Conservation (phyloP, 2,329 filamentous ascomycete genomes). For the Ophiostoma pallidulum region DNA sequence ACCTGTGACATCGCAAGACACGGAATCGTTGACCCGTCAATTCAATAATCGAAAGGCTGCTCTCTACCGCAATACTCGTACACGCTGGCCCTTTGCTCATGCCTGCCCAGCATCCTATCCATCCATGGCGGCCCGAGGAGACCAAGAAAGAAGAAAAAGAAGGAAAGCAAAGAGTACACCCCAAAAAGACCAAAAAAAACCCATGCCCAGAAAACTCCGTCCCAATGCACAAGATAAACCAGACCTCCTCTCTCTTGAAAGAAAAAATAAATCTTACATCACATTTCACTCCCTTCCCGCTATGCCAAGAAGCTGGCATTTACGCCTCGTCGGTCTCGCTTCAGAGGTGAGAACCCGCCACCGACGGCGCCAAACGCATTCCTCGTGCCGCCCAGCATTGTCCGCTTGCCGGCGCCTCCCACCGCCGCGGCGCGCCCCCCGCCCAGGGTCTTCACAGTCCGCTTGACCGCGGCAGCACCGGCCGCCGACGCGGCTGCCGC, state of each 20-base stretch:
- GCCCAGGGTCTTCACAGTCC: conserved; percentile 16
- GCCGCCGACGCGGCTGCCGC: conserved; percentile 15
- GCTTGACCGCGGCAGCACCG: conserved; percentile 18
- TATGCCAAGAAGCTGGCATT: conserved; percentile 49
- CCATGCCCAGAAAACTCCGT: not conserved
- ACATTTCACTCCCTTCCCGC: not conserved
- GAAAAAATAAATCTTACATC: conserved; percentile 1
- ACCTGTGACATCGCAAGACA: too few species aligned
- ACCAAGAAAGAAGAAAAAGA: too few species aligned
- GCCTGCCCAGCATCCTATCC: not conserved
- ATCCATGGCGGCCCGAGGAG: too few species aligned
- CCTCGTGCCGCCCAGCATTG: conserved; percentile 24
- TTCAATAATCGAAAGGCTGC: conserved; percentile 3
- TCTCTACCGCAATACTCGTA: not conserved
- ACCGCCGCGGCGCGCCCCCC: conserved; percentile 18
- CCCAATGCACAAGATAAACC: not conserved
- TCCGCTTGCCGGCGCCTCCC: conserved; percentile 23
- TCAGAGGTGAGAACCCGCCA: conserved; percentile 58
- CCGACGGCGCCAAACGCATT: conserved; percentile 34
- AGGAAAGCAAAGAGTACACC: too few species aligned
- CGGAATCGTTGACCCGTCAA: not conserved
- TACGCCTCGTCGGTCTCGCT: conserved; percentile 56
- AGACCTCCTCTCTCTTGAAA: too few species aligned
- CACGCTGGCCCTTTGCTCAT: not conserved
- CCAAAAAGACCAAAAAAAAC: not conserved